Evolutionary conservation across 2,329 filamentous ascomycete species (phyloP), one percentile per base, ranked within the genome.

Genomic region (Microcyclospora pomicola): DNA sequence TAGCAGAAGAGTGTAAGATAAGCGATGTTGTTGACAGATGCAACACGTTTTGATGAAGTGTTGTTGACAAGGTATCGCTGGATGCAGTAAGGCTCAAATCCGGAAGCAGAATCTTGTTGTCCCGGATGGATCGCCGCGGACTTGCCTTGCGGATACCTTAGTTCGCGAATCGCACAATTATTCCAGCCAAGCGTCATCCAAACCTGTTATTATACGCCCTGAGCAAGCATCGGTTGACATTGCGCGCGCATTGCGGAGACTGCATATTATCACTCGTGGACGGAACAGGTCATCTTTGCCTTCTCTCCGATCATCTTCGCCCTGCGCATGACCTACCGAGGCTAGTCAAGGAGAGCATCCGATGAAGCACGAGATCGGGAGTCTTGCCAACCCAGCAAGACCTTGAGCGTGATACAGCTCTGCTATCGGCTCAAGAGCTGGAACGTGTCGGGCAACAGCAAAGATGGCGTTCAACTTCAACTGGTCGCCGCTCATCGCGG

Each of bases 391-490:
- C 13, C 31, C 38, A 34, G 46, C 46, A 47, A 42, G 48, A 45
- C 42, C 24, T 14, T 44, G 32, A 41, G 37, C 34, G 19, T 16
- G 31, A 19, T 15, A 15, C 15, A 24, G n/a, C 15, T 14, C 38
- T 16, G 12, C 3, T 41, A 15, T 29, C 39, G 39, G 30, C 34
- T 39, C 41, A 45, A 45, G 31, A 44, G 37, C 36, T 31, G 28
- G 15, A 9, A 36, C 24, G 28, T 13, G 15, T 27, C 31, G 30
- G 38, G 19, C 29, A 31, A 14, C 31, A 34, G 14, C 35, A 24
- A 29, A 44, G 34, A 98, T 98, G 91, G 91, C 91, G 52, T 98
- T 98, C 82, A 96, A 96, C 72, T 98, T 98, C 82, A 96, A 96
- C 84, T 98, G 91, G 91, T 94, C 86, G 74, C 91, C 91, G 58